phyloP scores from a whole-genome alignment of 768 basidiomycete species.

The Ephemerocybe angulata region DNA sequence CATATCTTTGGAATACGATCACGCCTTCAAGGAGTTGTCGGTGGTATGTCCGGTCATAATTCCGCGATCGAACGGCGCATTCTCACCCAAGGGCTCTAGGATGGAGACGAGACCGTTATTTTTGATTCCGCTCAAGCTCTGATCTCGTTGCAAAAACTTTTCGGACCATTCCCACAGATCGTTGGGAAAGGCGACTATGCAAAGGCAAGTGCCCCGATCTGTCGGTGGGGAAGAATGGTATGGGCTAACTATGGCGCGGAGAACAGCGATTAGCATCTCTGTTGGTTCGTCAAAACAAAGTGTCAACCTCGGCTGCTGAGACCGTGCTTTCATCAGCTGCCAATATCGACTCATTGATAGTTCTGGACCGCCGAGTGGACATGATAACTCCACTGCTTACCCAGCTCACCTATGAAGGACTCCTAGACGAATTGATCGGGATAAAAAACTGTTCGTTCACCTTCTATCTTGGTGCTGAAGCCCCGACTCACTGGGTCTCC shows the following conservation, averaged over 20 bases:
- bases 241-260: not conserved
- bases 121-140: constrained; percentile 89
- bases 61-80: constrained; percentile 8
- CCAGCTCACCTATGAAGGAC: constrained; percentile 94
- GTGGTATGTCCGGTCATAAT: constrained; percentile 56
- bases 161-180: constrained; percentile 87
- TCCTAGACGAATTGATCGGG: constrained; percentile 88
- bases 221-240: not conserved
- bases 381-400: constrained; percentile 95
- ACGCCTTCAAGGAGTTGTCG: constrained; percentile 85
- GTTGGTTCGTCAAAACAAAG: constrained; percentile 48
- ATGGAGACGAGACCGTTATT: constrained; percentile 87
- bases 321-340: constrained; percentile 43
- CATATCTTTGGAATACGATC: constrained; percentile 83
- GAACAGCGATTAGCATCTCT: constrained; percentile 72
- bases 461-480: not conserved
- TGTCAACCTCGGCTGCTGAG: constrained; percentile 34
- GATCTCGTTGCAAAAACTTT: constrained; percentile 75
- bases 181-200: constrained; percentile 91
- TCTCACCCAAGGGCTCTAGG: constrained; percentile 52
- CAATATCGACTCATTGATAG: constrained; percentile 79
- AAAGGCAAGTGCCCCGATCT: constrained; percentile 42
- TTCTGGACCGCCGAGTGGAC: constrained; percentile 87
- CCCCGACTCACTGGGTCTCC: not conserved
- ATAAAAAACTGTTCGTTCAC: constrained; percentile 78